Conservation (phyloP, 2,329 filamentous ascomycete species). For the Aurifilum marmelostoma region DNA sequence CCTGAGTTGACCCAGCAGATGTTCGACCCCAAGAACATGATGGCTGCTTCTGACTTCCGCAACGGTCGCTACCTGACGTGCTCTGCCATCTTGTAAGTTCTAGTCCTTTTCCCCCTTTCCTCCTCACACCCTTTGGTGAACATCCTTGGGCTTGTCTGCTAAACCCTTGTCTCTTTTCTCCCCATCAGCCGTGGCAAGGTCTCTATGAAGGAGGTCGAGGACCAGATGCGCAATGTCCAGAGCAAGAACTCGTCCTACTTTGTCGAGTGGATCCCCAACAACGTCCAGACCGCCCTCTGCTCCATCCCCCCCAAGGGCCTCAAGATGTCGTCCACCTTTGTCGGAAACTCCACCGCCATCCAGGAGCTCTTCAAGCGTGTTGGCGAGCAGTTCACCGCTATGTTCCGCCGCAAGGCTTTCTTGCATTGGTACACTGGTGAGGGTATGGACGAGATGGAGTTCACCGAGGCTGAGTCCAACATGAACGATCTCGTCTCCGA, state of each 20-base stretch:
- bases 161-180: neutral
- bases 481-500: constrained; percentile 99
- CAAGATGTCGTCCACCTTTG: constrained; percentile 99
- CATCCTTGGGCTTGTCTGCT: neutral
- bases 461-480: constrained; percentile 99
- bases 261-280: constrained; percentile 99
- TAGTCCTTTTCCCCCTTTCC: constrained; percentile 6
- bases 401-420: constrained; percentile 99
- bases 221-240: constrained; percentile 99
- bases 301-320: constrained; percentile 96
- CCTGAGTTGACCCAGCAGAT: constrained; percentile 99
- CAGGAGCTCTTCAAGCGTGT: constrained; percentile 99
- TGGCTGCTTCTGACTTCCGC: constrained; percentile 99
- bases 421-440: constrained; percentile 99
- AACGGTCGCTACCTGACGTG: constrained; percentile 99
- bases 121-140: neutral
- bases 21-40: constrained; percentile 99
- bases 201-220: constrained; percentile 99
- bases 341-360: constrained; percentile 99
- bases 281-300: constrained; percentile 99
- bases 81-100: constrained; percentile 90
- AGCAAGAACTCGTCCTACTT: constrained; percentile 99
- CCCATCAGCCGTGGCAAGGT: constrained; percentile 85
- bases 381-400: constrained; percentile 98
- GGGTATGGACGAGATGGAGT: constrained; percentile 99